A percentile compares a stretch with the other conserved stretches of the same genome.
phyloP scores from a whole-genome alignment of 768 basidiomycete genomes.

The Naganishia antarctica region DNA sequence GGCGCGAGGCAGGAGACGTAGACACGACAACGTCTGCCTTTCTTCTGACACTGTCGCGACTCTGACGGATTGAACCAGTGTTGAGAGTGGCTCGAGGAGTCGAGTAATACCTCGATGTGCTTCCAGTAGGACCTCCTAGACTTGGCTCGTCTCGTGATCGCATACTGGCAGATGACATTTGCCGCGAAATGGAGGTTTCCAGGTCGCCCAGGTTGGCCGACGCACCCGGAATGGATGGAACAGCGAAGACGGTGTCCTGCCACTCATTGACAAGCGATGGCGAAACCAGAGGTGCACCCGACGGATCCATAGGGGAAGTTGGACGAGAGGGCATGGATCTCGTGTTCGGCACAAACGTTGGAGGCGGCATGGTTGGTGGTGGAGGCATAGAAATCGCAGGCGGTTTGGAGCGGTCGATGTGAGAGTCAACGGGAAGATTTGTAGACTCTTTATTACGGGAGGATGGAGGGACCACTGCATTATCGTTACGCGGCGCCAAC shows the following conservation, averaged over 20 bases:
- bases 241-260: conserved; percentile 5
- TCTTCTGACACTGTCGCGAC: conserved; percentile 51
- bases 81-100: not conserved
- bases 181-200: conserved; percentile 53
- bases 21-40: conserved; percentile 35
- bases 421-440: not conserved
- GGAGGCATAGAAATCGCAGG: conserved; percentile 48
- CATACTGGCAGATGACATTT: conserved; percentile 75
- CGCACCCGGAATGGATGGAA: not conserved
- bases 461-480: not conserved
- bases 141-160: conserved; percentile 56
- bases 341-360: conserved; percentile 60
- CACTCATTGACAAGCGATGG: conserved; percentile 5
- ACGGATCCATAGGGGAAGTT: conserved; percentile 3
- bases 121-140: conserved; percentile 52
- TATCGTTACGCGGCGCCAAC: conserved; percentile 2
- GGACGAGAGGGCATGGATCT: not conserved
- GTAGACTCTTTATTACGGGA: not conserved
- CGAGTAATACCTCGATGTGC: conserved; percentile 31
- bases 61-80: conserved; percentile 17
- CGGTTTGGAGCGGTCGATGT: conserved; percentile 34
- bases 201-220: conserved; percentile 52
- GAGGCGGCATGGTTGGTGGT: conserved; percentile 48
- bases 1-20: not conserved
- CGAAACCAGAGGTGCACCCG: conserved; percentile 9